Evolutionary conservation across 2,329 filamentous ascomycete species (phyloP), one percentile per base, ranked within the genome.

Genomic region (Colletotrichum sp.): DNA sequence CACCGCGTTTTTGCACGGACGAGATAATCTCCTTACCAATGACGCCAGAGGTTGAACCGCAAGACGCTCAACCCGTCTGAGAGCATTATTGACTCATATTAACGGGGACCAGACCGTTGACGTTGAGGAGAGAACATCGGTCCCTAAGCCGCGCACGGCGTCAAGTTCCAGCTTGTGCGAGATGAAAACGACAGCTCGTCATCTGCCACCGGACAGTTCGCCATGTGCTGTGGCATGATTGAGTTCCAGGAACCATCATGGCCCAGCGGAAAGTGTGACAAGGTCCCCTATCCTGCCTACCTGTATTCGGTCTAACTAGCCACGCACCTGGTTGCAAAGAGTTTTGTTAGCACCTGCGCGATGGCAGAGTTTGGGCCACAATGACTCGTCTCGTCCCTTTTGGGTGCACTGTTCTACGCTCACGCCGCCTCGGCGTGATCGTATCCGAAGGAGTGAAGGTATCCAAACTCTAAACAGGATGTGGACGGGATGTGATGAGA

Each of bases 351-450:
- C 44, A 48, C 28, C 13, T n/a, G 24, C 34, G 24, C 28, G 30
- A 48, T 28, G 48, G 30, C 36, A 72, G 68, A 72, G 63, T 72
- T 75, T 64, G 63, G 72, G 63, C 68, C 63, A 34, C 44, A 60
- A 73, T 73, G 59, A 75, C 73, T 73, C 70, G 70, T 68, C 73
- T 73, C 57, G 69, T 75, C 57, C 28, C 26, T 30, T 72, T 10
- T 57, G 8, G 36, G 18, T 34, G 69, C 39, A 8, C 12, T 66
- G 26, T 18, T 22, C 70, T 78, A 72, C 68, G 68, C 66, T 68
- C 71, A 75, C 75, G 71, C 67, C 78, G 62, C 6, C 36, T 59
- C 65, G 75, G 77, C 68, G 76, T 77, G 77, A 48, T 71, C 68
- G 30, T 75, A 76, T 75, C 72, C 36, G 15, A 10, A 18, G 74